Evolutionary conservation across 2,329 filamentous ascomycete species (phyloP).

Genomic region (Aspergillus puulaauensis): DNA sequence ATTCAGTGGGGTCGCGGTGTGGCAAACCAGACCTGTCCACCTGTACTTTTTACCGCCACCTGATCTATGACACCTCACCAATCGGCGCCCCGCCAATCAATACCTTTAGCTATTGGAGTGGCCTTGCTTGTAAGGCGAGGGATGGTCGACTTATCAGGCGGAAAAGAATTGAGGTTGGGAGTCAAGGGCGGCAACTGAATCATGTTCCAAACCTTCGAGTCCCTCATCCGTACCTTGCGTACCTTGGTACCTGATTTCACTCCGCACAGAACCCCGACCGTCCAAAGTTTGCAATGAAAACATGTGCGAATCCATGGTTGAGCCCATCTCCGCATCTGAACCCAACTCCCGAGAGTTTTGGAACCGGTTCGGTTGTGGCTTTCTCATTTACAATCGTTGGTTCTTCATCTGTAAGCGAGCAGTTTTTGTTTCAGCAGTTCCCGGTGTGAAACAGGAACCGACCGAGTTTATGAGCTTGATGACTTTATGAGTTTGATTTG

Average conservation of each 20-base stretch:
- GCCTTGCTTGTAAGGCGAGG: not conserved
- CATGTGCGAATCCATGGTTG: not conserved
- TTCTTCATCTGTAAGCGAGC: too few relatives aligned
- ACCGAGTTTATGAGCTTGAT: not conserved
- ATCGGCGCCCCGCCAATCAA: not conserved
- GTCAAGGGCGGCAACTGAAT: conserved; percentile 1
- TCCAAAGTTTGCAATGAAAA: not conserved
- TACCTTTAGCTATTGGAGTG: not conserved
- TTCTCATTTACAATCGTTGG: not conserved
- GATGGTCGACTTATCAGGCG: not conserved
- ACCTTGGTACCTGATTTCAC: not conserved
- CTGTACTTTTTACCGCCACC: conserved; percentile 2
- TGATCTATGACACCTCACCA: not conserved
- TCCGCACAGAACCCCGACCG: not conserved
- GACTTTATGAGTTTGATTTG: not conserved
- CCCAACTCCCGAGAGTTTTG: not conserved
- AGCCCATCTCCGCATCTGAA: not conserved
- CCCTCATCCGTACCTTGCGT: not conserved
- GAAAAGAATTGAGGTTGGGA: not conserved
- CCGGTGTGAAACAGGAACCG: not conserved
- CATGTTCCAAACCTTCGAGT: not conserved
- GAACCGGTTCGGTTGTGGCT: not conserved
- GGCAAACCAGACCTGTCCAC: conserved; percentile 3
- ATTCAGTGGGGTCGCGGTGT: not conserved
- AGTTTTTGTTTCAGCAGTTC: not conserved